Evolutionary conservation across 2,329 filamentous ascomycete species (phyloP), one percentile per base, ranked within the genome.

Genomic region (Sarocladium kiliense): DNA sequence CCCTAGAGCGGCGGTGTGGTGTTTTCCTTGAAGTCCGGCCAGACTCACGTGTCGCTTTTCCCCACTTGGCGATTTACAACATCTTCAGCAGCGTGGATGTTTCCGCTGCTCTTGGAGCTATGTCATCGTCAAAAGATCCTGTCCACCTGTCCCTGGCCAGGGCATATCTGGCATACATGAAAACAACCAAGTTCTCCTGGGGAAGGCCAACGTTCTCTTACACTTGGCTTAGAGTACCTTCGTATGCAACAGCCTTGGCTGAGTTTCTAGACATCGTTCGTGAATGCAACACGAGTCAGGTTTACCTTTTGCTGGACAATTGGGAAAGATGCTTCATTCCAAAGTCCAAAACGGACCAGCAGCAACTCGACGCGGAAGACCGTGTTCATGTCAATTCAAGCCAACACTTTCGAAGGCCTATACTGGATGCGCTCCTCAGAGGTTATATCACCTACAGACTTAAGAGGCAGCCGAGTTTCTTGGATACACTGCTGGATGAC

Each of bases 151-250:
- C 47, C 10, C 10, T 51, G 26, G 47, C 27, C 23, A 9, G 30
- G 14, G 26, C 47, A 23, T 51, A 51, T 23, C 16, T 51, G 47
- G 47, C 27, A 7, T 51, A 51, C 47, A 51, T 51, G 47, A 51
- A 51, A 27, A 36, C 18, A 34, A 23, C 30, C n/a, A 51, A 51
- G 30, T 16, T 51, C 3, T 51, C 47, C 11, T 51, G 47, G 47
- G 47, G 47, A 19, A 18, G 47, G n/a, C 47, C 47, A 19, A 51
- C 47, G 3, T 51, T 32, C 27, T 27, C 47, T 14, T 34, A 51
- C 36, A 16, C 30, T 3, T 51, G 27, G 26, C 26, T 51, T 9
- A 34, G 7, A 12, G 16, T 21, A 7, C 26, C 47, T 10, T 36
- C 47, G 16, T 51, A 32, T 23, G 3, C 26, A 7, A 51, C 16